These are phyloP conservation scores for Aspergillus fumigatus DNA, from an alignment of 2,329 filamentous ascomycete genomes.

Conservation along the genomic window DNA sequence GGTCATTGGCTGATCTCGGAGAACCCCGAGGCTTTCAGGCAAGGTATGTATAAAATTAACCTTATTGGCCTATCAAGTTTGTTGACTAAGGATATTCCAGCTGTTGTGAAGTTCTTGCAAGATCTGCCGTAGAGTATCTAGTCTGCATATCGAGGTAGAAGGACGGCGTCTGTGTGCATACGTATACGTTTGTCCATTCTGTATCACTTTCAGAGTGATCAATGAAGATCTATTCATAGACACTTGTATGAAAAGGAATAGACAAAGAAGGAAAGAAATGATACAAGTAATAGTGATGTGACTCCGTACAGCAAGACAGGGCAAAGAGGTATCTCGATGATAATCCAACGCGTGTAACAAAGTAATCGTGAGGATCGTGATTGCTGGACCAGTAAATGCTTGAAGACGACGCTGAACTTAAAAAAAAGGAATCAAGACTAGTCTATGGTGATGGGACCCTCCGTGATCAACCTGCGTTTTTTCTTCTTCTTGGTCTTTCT, in stretches of 20 bases:
- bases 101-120: conserved; percentile 32
- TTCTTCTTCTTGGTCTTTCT: conserved; percentile 17
- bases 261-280: not conserved
- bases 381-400: not conserved
- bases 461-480: conserved; percentile 6
- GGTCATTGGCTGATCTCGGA: conserved; percentile 45
- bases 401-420: not conserved
- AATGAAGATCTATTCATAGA: not conserved
- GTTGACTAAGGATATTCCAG: conserved; percentile 18
- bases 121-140: conserved; percentile 12
- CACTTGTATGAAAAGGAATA: not conserved
- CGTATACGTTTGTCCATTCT: not conserved
- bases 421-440: not conserved
- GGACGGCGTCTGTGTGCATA: not conserved
- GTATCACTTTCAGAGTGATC: not conserved
- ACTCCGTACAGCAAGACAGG: not conserved
- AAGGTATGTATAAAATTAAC: conserved; percentile 22
- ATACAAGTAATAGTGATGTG: not conserved
- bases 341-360: not conserved
- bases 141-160: not conserved
- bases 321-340: not conserved
- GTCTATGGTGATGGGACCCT: conserved; percentile 6
- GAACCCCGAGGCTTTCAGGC: conserved; percentile 40
- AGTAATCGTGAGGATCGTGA: not conserved
- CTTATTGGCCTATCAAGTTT: not conserved